phyloP scores from a whole-genome alignment of 176 grass and related monocot species.

The Phyllostachys edulis region DNA sequence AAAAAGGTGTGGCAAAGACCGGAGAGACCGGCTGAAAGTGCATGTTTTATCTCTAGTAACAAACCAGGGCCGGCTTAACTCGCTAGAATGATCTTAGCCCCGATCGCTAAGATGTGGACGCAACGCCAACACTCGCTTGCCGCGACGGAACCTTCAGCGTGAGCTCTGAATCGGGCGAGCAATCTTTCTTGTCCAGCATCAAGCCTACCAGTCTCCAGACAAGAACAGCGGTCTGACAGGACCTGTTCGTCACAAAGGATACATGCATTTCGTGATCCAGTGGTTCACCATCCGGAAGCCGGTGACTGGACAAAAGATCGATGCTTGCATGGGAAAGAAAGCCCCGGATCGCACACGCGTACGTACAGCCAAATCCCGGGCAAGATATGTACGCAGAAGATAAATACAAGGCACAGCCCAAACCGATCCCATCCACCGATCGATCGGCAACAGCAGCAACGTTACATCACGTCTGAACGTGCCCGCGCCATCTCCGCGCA shows the following conservation, averaged over 20 bases:
- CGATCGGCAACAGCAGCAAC: neutral
- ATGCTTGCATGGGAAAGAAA: too few relatives aligned
- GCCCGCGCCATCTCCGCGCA: slow-evolving; percentile 39
- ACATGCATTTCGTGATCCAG: slow-evolving; percentile 13
- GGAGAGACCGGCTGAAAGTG: slow-evolving; percentile 28
- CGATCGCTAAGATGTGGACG: slow-evolving; percentile 19
- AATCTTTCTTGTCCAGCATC: slow-evolving; percentile 17
- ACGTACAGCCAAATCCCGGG: slow-evolving; percentile 31
- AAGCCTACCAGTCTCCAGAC: slow-evolving; percentile 31
- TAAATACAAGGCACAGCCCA: neutral
- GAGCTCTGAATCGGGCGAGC: neutral
- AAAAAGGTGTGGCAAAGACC: neutral
- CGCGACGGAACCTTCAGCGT: neutral
- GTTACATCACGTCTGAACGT: slow-evolving; percentile 32
- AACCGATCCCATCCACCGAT: neutral
- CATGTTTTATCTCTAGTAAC: neutral
- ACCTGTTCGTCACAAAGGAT: slow-evolving; percentile 19
- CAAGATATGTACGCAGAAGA: slow-evolving; percentile 1
- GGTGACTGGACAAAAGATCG: neutral
- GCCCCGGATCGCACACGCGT: slow-evolving; percentile 25
- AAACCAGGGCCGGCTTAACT: slow-evolving; percentile 12
- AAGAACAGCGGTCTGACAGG: slow-evolving; percentile 34
- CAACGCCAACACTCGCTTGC: slow-evolving; percentile 25
- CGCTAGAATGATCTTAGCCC: neutral
- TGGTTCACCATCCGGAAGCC: neutral